These are phyloP conservation scores for Casuarina cunninghamiana DNA, from an alignment of 306 rosid species.

Conservation along the genomic window DNA sequence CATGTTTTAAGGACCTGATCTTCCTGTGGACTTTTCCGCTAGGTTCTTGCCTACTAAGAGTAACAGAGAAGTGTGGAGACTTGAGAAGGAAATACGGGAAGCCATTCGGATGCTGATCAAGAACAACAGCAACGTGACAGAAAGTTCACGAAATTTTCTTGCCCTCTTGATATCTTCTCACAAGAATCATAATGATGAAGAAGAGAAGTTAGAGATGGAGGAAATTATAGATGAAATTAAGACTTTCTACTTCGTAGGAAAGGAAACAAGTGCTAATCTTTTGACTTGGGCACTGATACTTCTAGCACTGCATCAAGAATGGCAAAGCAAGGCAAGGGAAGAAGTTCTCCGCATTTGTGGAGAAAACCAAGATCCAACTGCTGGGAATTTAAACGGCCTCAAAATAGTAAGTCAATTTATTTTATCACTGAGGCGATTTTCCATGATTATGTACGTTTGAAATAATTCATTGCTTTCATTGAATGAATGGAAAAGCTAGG, in stretches of 20 bases:
- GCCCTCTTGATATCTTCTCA: conserved; percentile 43
- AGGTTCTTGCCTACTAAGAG: conserved; percentile 60
- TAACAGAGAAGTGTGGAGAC: conserved; percentile 51
- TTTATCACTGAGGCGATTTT: background rate
- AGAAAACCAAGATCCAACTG: conserved; percentile 19
- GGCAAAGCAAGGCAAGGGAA: conserved; percentile 58
- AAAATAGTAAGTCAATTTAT: conserved; percentile 40
- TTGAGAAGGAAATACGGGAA: conserved; percentile 38
- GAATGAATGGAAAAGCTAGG: background rate
- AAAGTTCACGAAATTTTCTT: conserved; percentile 38
- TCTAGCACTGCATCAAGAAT: conserved; percentile 48
- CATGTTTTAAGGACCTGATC: no score
- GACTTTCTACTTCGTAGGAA: conserved; percentile 55
- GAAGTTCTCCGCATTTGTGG: conserved; percentile 42
- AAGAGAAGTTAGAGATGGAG: conserved; percentile 34
- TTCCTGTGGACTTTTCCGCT: no score
- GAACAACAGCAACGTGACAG: conserved; percentile 8
- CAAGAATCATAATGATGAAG: conserved; percentile 38
- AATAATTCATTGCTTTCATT: background rate
- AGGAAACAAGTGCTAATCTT: conserved; percentile 46
- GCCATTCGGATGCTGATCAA: conserved; percentile 35
- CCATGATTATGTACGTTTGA: background rate
- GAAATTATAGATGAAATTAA: conserved; percentile 53
- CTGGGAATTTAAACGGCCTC: conserved; percentile 36
- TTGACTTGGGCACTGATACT: conserved; percentile 53